These are phyloP conservation scores for Nigrospora sphaerica DNA, from an alignment of 2,329 filamentous ascomycete genomes.

Conservation along the genomic window DNA sequence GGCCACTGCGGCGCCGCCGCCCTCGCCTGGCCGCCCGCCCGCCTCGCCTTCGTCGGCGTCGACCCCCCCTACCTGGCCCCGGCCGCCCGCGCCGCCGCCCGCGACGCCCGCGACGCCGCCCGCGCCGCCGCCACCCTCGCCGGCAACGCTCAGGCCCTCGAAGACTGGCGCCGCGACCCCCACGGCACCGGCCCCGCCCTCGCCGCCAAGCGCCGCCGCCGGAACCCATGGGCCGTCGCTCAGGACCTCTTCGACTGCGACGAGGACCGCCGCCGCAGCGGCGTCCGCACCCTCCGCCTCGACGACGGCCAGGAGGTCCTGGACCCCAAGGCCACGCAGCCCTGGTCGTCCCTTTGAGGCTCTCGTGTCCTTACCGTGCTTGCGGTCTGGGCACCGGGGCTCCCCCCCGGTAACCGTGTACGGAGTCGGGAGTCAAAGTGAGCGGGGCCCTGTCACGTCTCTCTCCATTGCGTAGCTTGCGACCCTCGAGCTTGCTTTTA, in stretches of 20 bases:
- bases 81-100: conserved; percentile 49
- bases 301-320: conserved; percentile 31
- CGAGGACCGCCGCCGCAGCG: conserved; percentile 25
- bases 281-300: conserved; percentile 25
- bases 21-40: conserved; percentile 42
- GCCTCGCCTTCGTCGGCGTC: conserved; percentile 51
- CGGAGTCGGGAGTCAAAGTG: no score
- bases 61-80: conserved; percentile 50
- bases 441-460: no score
- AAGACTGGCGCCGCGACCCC: conserved; percentile 44
- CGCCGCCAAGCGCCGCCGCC: conserved; percentile 36
- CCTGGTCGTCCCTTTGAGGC: conserved; percentile 24
- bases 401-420: no score
- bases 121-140: conserved; percentile 16
- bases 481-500: background rate
- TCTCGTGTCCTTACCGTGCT: no score
- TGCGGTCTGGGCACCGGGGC: no score
- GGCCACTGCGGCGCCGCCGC: conserved; percentile 50
- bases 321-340: conserved; percentile 27
- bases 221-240: conserved; percentile 40
- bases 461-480: no score
- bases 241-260: conserved; percentile 36
- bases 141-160: conserved; percentile 34
- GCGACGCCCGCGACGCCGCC: conserved; percentile 27
- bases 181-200: conserved; percentile 40